phyloP scores from a whole-genome alignment of 1,284 basidiomycete species.

The Coriolopsis trogii region DNA sequence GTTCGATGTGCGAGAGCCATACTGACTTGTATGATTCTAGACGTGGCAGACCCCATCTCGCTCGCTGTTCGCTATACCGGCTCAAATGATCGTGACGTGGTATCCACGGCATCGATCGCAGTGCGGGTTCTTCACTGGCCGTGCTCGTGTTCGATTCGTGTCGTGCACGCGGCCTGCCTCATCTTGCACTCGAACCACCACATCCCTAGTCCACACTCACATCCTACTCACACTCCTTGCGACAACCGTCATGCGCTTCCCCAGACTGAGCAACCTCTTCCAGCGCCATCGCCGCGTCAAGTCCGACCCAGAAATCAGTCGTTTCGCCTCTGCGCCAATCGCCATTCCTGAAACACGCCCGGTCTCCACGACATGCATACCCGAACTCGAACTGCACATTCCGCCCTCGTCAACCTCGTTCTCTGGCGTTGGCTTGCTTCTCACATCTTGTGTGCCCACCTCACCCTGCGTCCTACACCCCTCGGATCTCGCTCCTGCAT shows the following conservation, averaged over 20 bases:
- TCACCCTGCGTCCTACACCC: no score
- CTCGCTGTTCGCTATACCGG: no score
- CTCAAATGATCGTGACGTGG: no score
- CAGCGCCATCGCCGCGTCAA: constrained; percentile 40
- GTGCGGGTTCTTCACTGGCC: no score
- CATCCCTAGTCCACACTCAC: background rate
- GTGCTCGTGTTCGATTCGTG: no score
- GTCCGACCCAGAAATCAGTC: constrained; percentile 37
- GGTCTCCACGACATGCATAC: constrained; percentile 28
- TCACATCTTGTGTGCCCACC: constrained; percentile 3
- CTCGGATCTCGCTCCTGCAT: no score
- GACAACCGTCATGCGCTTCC: constrained; percentile 36
- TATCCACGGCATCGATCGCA: no score
- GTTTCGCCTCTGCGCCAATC: constrained; percentile 17
- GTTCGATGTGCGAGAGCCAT: no score
- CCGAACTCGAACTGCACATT: constrained; percentile 8
- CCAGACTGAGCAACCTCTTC: constrained; percentile 35
- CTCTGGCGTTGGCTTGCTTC: constrained; percentile 16
- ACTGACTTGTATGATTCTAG: no score
- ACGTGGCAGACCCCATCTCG: no score
- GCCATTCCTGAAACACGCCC: constrained; percentile 22
- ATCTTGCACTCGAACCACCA: background rate
- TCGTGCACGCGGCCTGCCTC: no score
- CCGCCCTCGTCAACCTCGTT: constrained; percentile 1
- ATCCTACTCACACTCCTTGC: background rate